Percentiles rank a stretch among this genome's conserved stretches.
Conservation (phyloP, 257 asterid species). For the Lavandula angustifolia region DNA sequence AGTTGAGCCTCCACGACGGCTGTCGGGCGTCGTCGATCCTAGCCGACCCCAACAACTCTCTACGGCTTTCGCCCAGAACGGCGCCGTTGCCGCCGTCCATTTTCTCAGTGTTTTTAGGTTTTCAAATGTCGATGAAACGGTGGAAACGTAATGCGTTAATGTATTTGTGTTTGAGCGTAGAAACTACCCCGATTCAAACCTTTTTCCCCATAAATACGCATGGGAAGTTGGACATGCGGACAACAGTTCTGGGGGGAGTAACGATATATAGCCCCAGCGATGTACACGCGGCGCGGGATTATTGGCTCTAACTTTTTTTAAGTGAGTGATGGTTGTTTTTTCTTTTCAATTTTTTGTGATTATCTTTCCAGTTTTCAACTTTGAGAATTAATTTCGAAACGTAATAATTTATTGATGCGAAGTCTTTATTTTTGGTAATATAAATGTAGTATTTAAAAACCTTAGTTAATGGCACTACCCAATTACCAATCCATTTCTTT, state of each 20-base stretch:
- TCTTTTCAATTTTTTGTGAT: too few species aligned
- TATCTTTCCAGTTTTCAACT: too few species aligned
- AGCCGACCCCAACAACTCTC: conserved; percentile 40
- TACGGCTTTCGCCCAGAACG: conserved; percentile 37
- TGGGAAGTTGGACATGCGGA: conserved; percentile 27
- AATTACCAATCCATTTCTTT: neutral
- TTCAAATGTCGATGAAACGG: neutral
- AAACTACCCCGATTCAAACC: conserved; percentile 19
- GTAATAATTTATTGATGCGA: too few species aligned
- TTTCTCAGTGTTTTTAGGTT: neutral
- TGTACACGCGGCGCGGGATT: neutral
- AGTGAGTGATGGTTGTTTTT: too few species aligned
- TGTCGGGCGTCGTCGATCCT: conserved; percentile 30
- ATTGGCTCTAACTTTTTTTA: conserved; percentile 8
- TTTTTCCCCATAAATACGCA: conserved; percentile 22
- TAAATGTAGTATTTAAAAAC: too few species aligned
- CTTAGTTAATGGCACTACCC: too few species aligned
- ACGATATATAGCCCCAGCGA: neutral
- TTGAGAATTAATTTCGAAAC: too few species aligned
- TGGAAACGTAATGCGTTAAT: conserved; percentile 15
- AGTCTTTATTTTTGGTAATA: too few species aligned
- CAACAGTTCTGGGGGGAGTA: neutral
- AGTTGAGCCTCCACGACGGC: conserved; percentile 64
- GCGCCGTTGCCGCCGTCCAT: conserved; percentile 38
- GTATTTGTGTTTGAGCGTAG: neutral